Evolutionary conservation across 2,329 filamentous ascomycete genomes (phyloP).

Genomic region (Clonostachys rosea): DNA sequence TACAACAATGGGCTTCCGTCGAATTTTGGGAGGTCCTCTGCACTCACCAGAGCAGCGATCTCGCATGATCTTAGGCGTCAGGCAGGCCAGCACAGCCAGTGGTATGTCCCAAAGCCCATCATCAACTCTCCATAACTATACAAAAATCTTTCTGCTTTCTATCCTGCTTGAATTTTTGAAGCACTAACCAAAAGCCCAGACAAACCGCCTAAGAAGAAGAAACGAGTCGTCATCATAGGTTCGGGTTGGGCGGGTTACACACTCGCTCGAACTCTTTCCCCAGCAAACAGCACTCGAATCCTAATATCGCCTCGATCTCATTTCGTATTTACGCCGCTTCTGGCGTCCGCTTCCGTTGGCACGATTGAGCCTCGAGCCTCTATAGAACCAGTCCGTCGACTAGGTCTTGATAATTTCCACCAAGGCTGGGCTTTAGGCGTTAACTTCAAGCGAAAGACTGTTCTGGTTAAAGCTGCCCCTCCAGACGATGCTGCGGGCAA

Average conservation of each 20-base stretch:
- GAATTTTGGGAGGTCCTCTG: too few species aligned
- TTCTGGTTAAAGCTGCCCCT: conserved; percentile 68
- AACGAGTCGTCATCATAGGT: conserved; percentile 68
- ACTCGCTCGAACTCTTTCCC: conserved; percentile 66
- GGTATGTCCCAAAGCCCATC: too few species aligned
- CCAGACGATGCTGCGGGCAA: conserved; percentile 34
- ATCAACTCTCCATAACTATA: too few species aligned
- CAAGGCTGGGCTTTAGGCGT: conserved; percentile 82
- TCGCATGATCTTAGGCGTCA: too few species aligned
- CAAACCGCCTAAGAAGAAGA: conserved; percentile 17
- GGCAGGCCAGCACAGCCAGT: too few species aligned
- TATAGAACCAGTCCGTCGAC: conserved; percentile 73
- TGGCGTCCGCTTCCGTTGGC: conserved; percentile 80
- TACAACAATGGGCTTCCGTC: too few species aligned
- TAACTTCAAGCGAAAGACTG: conserved; percentile 67
- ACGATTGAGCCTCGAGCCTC: conserved; percentile 85
- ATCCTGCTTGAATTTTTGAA: too few species aligned
- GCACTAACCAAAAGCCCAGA: too few species aligned
- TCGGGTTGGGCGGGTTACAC: conserved; percentile 80
- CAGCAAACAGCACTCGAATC: conserved; percentile 65
- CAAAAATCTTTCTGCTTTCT: too few species aligned
- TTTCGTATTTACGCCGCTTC: conserved; percentile 84
- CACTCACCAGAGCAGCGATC: too few species aligned
- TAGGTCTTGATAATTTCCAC: conserved; percentile 62
- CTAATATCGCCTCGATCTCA: conserved; percentile 84